Conservation (phyloP, 176 grass and related monocot species). For the Metroxylon sagu region DNA sequence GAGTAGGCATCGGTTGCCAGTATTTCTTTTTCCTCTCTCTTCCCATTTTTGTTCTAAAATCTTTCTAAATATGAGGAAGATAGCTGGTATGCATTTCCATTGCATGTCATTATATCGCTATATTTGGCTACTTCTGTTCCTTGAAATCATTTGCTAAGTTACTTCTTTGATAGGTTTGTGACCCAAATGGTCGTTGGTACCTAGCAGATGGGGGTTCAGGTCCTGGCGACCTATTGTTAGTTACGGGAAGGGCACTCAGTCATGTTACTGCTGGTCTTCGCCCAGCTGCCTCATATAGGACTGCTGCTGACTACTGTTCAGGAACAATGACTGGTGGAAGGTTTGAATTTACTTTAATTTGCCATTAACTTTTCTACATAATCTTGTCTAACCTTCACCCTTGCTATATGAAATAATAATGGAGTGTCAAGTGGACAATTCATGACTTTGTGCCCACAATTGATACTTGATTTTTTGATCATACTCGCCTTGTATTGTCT, state of each 20-base stretch:
- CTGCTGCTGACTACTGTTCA: conserved; percentile 26
- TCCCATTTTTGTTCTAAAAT: too few species aligned
- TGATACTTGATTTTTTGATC: background rate
- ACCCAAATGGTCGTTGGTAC: conserved; percentile 78
- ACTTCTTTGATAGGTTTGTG: conserved; percentile 53
- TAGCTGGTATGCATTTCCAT: too few species aligned
- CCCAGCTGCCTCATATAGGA: conserved; percentile 43
- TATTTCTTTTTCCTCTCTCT: background rate
- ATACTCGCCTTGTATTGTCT: background rate
- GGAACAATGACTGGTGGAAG: conserved; percentile 13
- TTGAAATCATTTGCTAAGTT: conserved; percentile 22
- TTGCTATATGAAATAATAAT: too few species aligned
- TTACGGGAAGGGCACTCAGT: conserved; percentile 64
- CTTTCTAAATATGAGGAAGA: too few species aligned
- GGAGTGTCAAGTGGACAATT: too few species aligned
- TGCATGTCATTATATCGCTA: too few species aligned
- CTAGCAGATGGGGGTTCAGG: conserved; percentile 39
- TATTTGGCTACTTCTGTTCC: background rate
- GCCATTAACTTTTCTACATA: background rate
- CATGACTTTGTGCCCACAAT: too few species aligned
- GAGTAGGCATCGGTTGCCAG: too few species aligned
- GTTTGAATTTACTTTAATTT: conserved; percentile 6
- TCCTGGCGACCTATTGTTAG: conserved; percentile 42
- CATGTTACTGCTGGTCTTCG: conserved; percentile 62
- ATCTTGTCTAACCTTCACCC: too few species aligned